Evolutionary conservation across 2,329 filamentous ascomycete genomes (phyloP), one percentile per base, ranked within the genome.

Genomic region (Aspergillus arachidicola): DNA sequence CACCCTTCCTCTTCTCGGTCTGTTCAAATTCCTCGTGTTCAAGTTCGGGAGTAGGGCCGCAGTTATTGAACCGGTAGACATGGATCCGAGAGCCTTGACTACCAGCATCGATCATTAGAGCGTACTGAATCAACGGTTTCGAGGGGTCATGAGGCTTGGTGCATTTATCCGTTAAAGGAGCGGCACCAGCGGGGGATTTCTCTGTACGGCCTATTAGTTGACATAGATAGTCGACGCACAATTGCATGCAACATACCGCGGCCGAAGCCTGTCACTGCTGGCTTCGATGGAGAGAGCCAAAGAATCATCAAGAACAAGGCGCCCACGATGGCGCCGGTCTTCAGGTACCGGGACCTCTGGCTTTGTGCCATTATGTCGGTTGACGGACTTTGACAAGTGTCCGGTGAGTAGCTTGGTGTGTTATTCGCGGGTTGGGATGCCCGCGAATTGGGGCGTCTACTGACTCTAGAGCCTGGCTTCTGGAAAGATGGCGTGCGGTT

Each of bases 51-150:
- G 94, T 94, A 9, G 92, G 82, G 14, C 94, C 95, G 82, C 94
- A 99, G 83, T 98, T 98, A 85, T 98, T 98, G 87, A 98, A 99
- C 76, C 93, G 92, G 85, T 97, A 99, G 64, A 98, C 93, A 82
- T 99, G 96, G 76, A 99, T 97, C 72, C 95, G 91, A 64, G 95
- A 98, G 65, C 95, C 95, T 60, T 95, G 98, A 83, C 94, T 98
- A 72, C 95, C 95, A 55, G 95, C 95, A 80, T 99, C 95, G 74
- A 99, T 92, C 95, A 99, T 99, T 74, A 98, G 87, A 65, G 95
- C 96, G 82, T 98, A 99, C 77, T 99, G 95, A 66, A 97, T 90
- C 69, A 99, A 87, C 57, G 95, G 94, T 82, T 97, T 98, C 68
- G 93, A 90, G 73, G 91, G 89, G 72, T 93, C 92, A 81, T 86